Conservation (phyloP, 305 asterid genomes). For the Caryopteris hybrid region DNA sequence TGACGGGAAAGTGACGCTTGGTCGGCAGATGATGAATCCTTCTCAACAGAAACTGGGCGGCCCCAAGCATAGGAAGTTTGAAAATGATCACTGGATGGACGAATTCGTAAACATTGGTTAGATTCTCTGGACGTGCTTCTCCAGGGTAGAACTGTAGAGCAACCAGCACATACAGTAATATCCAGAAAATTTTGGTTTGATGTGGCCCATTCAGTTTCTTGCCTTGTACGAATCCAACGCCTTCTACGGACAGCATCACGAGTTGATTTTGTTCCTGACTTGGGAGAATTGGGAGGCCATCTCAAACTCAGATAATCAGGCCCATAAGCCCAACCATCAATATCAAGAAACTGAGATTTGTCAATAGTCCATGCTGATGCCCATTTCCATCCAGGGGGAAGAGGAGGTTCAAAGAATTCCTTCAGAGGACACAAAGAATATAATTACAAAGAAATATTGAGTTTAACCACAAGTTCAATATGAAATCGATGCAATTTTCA, state of each 20-base stretch:
- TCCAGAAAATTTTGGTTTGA: constrained; percentile 39
- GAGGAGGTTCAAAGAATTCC: constrained; percentile 62
- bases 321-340: constrained; percentile 72
- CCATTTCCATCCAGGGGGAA: constrained; percentile 73
- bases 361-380: constrained; percentile 61
- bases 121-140: constrained; percentile 68
- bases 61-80: constrained; percentile 83
- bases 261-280: constrained; percentile 45
- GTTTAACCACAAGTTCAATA: background rate
- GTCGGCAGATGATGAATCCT: constrained; percentile 61
- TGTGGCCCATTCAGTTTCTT: constrained; percentile 35
- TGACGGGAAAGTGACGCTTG: constrained; percentile 70
- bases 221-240: constrained; percentile 60
- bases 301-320: constrained; percentile 49
- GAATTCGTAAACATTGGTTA: constrained; percentile 71
- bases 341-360: constrained; percentile 57
- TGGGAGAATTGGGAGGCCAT: constrained; percentile 65
- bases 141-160: constrained; percentile 81
- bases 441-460: background rate
- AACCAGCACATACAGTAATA: constrained; percentile 49
- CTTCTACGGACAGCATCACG: constrained; percentile 56
- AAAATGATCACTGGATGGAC: constrained; percentile 65
- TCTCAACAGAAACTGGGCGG: constrained; percentile 66
- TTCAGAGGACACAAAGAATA: constrained; percentile 21
- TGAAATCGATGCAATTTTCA: constrained; percentile 9